These are phyloP conservation scores for Paramecium sonneborni DNA, from an alignment of 73 alveolate species.

Conservation along the genomic window DNA sequence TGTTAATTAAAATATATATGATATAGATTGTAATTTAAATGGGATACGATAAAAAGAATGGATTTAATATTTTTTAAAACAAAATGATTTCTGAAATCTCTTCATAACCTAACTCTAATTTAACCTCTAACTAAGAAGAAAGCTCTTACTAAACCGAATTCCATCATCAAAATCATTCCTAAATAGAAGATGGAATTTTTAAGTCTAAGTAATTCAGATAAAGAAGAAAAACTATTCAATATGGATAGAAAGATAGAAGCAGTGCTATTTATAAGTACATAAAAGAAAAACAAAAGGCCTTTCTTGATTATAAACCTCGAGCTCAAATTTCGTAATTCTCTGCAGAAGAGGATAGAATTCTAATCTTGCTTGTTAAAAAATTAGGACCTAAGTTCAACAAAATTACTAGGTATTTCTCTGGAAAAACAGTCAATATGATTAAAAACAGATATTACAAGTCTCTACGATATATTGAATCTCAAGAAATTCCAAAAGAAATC, in stretches of 20 bases:
- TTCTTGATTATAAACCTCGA: not conserved
- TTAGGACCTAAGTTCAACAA: conserved; percentile 25
- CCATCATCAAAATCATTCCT: not conserved
- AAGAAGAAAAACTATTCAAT: not conserved
- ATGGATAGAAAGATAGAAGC: not conserved
- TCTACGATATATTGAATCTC: not conserved
- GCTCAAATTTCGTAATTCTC: not conserved
- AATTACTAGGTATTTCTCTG: not conserved
- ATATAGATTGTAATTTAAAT: not conserved
- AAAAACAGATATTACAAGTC: conserved; percentile 30
- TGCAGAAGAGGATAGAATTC: not conserved
- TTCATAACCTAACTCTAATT: not conserved
- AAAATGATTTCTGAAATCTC: not conserved
- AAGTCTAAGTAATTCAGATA: not conserved
- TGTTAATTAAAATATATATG: not conserved
- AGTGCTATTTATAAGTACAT: not conserved
- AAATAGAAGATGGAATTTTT: not conserved
- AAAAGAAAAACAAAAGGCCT: not conserved
- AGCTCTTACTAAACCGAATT: not conserved
- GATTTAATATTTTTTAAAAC: not conserved
- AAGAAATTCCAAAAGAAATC: not conserved
- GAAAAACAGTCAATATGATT: conserved; percentile 29
- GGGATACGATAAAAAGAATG: not conserved
- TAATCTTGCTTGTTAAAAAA: not conserved
- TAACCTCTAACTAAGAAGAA: not conserved